Evolutionary conservation across 768 basidiomycete species (phyloP), one percentile per base, ranked within the genome.

Genomic region (Roridomyces roridus): DNA sequence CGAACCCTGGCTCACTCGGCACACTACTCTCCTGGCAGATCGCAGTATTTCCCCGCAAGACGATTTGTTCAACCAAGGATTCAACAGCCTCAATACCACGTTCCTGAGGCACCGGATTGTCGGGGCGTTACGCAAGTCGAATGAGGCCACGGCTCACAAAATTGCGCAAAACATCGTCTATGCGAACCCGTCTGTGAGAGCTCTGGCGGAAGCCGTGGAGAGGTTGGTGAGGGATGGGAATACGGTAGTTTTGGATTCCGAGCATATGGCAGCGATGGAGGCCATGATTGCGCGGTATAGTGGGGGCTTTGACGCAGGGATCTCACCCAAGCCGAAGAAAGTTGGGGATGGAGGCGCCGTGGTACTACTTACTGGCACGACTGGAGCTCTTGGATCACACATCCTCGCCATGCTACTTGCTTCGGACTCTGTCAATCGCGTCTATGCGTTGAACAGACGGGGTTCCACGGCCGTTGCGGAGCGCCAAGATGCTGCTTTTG

Each of bases 291-390:
- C 36, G 5, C 55, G 51, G 25, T 59, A 61, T 25, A 57, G 47
- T 14, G 12, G 36, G 10, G 47, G 53, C 6, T 51, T 59, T 20
- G 44, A 51, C 29, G 20, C 14, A 4, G 1, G 20, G 23, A 29
- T 44, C n/a, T 26, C 35, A 43, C 51, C 1, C 44, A 50, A 12
- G 56, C 41, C 24, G 5, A 2, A 2, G n/a, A 12, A 0, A 51
- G 39, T 1, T 51, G 47, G 39, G 8, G 28, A 12, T 14, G 51
- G n/a, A n/a, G n/a, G 51, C 1, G 43, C 64, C 7, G 64, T 69
- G 9, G 68, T 77, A 4, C 67, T 79, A 1, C 57, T 80, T 34
- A 80, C 79, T 3, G 78, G 79, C n/a, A 74, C 77, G 1, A 80
- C 79, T 6, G 79, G 78, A 8, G 72, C 70, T 8, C 68, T 80